Base-by-base conservation (phyloP, 2,329 filamentous ascomycete genomes). In the Leptographium galeiforme region DNA sequence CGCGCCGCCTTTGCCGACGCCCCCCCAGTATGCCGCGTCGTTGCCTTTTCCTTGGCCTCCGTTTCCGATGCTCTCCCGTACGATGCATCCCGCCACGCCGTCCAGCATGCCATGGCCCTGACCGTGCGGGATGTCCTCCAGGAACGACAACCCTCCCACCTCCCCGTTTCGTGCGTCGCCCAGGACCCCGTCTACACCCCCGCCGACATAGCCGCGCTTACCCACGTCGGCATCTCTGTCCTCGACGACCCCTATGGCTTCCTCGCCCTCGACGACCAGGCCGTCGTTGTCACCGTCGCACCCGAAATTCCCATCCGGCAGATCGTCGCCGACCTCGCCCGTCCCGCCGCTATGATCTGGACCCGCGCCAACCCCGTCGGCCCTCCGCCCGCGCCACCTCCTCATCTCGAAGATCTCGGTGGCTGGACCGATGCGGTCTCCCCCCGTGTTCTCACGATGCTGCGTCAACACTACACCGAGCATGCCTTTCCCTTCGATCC, bases 291-390 rank as follows among this genome's bases (percentile, higher is more conserved):
- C 18, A 59, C 62, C 5, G 53, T 67, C 19, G 34, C 34, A 13
- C 59, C 64, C 2, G 58, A 61, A 30, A 56, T 63, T 5, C 64
- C 65, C 4, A 59, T 68, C 5, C 60, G 60, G 47, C 63, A 68
- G 52, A 63, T 68, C 39, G 55, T 67, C 8, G 58, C 62, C 46
- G 66, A 69, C 45, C 56, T 68, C 12, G 62, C 63, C 2, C 61
- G 63, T 1, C 67, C 67, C 1, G 62, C 57, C 2, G 61, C 60
- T 0, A 62, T 68, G 52, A 60, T 68, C 12, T 65, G 62, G 59
- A 51, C 49, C 12, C 56, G 48, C 10, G 11, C 46, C 4, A n/a
- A 18, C 2, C 6, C 19, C 19, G 19, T 6, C 30, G 45, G 7
- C 43, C n/a, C 18, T 6, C 41, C 10, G 18, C 14, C n/a, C n/a